Conservation (phyloP, 2,329 filamentous ascomycete species). For the Myrmaecium sp. region DNA sequence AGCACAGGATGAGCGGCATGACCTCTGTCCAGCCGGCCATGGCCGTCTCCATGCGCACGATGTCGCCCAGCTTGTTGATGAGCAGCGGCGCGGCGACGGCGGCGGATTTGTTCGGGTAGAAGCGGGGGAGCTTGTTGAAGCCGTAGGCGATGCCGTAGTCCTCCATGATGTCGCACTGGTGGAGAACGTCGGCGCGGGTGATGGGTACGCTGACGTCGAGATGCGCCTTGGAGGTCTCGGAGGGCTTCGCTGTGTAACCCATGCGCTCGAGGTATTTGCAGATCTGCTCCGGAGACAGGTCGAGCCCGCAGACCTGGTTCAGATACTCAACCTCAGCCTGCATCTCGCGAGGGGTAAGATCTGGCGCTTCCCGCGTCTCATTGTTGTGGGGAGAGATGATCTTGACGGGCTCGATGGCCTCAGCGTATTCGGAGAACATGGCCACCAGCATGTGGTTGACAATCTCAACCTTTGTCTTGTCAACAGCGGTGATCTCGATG, state of each 20-base stretch:
- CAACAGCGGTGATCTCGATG: conserved; percentile 92
- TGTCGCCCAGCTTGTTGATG: conserved; percentile 90
- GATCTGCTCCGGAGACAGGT: conserved; percentile 56
- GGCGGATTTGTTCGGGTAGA: conserved; percentile 69
- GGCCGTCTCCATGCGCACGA: conserved; percentile 72
- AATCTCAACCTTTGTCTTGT: conserved; percentile 90
- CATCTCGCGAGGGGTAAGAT: conserved; percentile 58
- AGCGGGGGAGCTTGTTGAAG: conserved; percentile 86
- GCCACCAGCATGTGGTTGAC: conserved; percentile 89
- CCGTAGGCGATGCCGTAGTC: conserved; percentile 93
- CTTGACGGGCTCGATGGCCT: conserved; percentile 85
- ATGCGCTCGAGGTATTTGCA: conserved; percentile 74
- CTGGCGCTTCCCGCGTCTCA: conserved; percentile 64
- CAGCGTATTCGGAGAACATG: conserved; percentile 92
- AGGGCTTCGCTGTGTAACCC: conserved; percentile 69
- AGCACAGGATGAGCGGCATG: conserved; percentile 90
- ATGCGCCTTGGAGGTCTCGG: conserved; percentile 47
- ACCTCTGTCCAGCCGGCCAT: conserved; percentile 96
- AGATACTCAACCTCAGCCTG: conserved; percentile 84
- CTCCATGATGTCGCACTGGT: conserved; percentile 98
- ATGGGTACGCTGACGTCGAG: conserved; percentile 72
- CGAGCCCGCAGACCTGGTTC: conserved; percentile 77
- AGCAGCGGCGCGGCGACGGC: conserved; percentile 74
- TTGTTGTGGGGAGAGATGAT: conserved; percentile 85
- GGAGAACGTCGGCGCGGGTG: conserved; percentile 84